Base-by-base conservation (phyloP, 441 rosid genomes). In the Gossypium schwendimanii region DNA sequence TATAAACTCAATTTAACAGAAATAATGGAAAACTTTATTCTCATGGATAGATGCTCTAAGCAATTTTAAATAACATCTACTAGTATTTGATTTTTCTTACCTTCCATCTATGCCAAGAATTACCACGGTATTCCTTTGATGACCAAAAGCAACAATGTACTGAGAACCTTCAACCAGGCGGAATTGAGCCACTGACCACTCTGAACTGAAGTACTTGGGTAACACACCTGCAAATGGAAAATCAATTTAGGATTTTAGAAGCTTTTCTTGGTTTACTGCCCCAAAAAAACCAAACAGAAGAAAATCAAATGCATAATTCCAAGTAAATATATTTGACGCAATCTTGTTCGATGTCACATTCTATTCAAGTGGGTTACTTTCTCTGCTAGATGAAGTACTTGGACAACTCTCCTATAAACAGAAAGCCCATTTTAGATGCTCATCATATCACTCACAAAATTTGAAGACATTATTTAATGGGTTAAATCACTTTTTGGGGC, bases 91-190 rank as follows among this genome's bases (percentile, higher is more conserved):
- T 4, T 45, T 63, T 57, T 52, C 79, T 77, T 83, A 91, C 98
- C 98, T 92, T 74, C 98, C 98, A 82, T 92, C 97, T 81, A 91
- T 81, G 80, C 98, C 97, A 73, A 94, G 89, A 76, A 94, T 89
- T 53, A 92, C 86, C 23, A 94, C 90, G 0, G 97, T 94, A 76
- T 92, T 89, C 84, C 88, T 91, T 69, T 86, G 87, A 73, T 92
- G 98, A 53, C 98, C 97, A 80, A 94, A 94, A 55, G 97, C 97
- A 69, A 89, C 98, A 72, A 87, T 77, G 82, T 89, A 88, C 9
- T 86, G 90, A 61, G 88, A 89, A 62, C 96, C 96, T 80, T 93
- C 98, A 26, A 83, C 82, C 78, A 93, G 86, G 49, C 87, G 87
- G 80, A 89, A 93, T 84, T 91, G 93, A 55, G 94, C 98, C 74